Evolutionary conservation across 75 land plant species (phyloP).

Genomic region (Selaginella moellendorffii): DNA sequence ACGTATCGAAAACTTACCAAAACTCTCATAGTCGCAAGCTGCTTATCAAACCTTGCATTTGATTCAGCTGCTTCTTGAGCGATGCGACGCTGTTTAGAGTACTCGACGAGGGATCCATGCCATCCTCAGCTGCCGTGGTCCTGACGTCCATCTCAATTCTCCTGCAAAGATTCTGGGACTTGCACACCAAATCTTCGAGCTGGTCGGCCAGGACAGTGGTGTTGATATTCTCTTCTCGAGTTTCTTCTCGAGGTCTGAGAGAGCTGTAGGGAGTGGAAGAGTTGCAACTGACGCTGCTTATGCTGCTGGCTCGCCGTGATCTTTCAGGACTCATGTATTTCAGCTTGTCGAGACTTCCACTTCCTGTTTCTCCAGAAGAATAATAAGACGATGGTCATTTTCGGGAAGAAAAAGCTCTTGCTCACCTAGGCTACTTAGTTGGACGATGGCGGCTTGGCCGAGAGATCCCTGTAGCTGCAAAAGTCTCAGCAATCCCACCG

Average conservation of each 20-base stretch:
- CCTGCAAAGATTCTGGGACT: neutral
- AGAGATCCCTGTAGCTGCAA: slow-evolving; percentile 66
- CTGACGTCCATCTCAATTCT: neutral
- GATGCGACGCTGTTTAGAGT: neutral
- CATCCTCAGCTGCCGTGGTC: neutral
- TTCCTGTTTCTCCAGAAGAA: too few species aligned
- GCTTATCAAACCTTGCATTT: neutral
- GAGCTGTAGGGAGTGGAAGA: neutral
- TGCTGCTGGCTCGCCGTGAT: neutral
- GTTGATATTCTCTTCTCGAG: neutral
- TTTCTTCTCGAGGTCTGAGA: neutral
- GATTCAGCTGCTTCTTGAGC: neutral
- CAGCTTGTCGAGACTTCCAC: neutral
- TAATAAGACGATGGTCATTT: too few species aligned
- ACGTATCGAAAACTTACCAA: too few species aligned
- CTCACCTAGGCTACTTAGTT: slow-evolving; percentile 77
- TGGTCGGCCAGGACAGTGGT: neutral
- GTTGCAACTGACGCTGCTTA: neutral
- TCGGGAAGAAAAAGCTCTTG: too few species aligned
- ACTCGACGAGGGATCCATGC: too few species aligned
- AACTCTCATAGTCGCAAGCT: neutral
- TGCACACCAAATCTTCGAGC: neutral
- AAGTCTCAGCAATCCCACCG: slow-evolving; percentile 72
- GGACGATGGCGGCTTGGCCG: slow-evolving; percentile 65
- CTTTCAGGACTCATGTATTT: neutral